These are phyloP conservation scores for Solanum virginianum DNA, from an alignment of 257 asterid genomes.

Conservation along the genomic window DNA sequence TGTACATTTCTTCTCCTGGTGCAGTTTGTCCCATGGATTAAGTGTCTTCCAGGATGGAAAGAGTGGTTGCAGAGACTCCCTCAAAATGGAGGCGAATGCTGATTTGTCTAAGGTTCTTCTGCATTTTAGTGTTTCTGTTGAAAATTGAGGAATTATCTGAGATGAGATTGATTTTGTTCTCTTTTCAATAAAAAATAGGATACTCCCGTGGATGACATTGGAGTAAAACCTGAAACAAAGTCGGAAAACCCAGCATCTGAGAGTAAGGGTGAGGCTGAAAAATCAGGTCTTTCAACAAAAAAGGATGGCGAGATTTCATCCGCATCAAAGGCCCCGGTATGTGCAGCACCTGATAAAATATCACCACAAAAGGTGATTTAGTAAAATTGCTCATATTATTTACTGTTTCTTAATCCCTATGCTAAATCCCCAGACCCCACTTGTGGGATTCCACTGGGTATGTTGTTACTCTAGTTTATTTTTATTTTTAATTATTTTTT, in stretches of 20 bases:
- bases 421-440: too few species aligned
- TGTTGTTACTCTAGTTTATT: too few species aligned
- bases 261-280: constrained; percentile 50
- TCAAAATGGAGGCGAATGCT: constrained; percentile 65
- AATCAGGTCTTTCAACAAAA: constrained; percentile 33
- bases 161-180: not conserved
- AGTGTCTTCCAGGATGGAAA: constrained; percentile 77
- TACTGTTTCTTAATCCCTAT: too few species aligned
- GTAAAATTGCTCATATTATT: too few species aligned
- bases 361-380: not conserved
- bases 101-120: constrained; percentile 58
- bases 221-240: constrained; percentile 41
- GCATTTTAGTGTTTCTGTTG: not conserved
- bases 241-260: constrained; percentile 35
- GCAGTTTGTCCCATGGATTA: constrained; percentile 86
- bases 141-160: not conserved
- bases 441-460: too few species aligned
- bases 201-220: constrained; percentile 19
- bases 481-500: too few species aligned
- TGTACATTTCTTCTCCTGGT: constrained; percentile 1
- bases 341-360: constrained; percentile 7
- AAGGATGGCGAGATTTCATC: constrained; percentile 43
- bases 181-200: constrained; percentile 22
- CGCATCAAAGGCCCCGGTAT: constrained; percentile 47
- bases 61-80: constrained; percentile 46